Evolutionary conservation across 257 asterid species (phyloP).

Genomic region (Verbascum thapsus): DNA sequence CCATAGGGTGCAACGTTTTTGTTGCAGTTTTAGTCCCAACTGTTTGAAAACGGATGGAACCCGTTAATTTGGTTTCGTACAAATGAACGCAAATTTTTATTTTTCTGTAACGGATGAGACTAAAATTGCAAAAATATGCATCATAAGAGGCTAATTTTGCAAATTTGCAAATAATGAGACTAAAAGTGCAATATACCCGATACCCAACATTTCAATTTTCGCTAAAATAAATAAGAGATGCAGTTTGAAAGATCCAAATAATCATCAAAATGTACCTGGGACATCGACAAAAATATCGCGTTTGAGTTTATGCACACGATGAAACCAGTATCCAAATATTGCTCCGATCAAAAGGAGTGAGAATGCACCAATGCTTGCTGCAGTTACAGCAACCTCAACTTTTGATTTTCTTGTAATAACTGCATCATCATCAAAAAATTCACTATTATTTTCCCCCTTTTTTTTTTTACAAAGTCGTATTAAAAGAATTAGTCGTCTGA

Average conservation of each 20-base stretch:
- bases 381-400: constrained; percentile 51
- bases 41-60: too few species aligned
- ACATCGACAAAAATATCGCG: constrained; percentile 65
- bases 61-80: too few species aligned
- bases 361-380: constrained; percentile 63
- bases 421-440: constrained; percentile 36
- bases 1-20: too few species aligned
- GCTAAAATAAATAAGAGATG: too few species aligned
- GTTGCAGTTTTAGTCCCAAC: too few species aligned
- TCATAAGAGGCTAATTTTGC: too few species aligned
- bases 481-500: background rate
- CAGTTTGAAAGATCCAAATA: background rate
- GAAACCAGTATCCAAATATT: constrained; percentile 43
- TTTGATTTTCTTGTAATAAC: constrained; percentile 59
- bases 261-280: constrained; percentile 43
- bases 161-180: too few species aligned
- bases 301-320: constrained; percentile 39
- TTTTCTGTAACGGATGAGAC: too few species aligned
- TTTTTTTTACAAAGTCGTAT: constrained; percentile 5
- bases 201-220: too few species aligned
- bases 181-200: too few species aligned
- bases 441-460: background rate
- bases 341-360: constrained; percentile 67
- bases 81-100: too few species aligned
- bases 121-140: too few species aligned